Percentiles rank a stretch among this genome's conserved stretches.
phyloP scores from a whole-genome alignment of 805 yeast genomes.

The Saccharomycopsis malanga region DNA sequence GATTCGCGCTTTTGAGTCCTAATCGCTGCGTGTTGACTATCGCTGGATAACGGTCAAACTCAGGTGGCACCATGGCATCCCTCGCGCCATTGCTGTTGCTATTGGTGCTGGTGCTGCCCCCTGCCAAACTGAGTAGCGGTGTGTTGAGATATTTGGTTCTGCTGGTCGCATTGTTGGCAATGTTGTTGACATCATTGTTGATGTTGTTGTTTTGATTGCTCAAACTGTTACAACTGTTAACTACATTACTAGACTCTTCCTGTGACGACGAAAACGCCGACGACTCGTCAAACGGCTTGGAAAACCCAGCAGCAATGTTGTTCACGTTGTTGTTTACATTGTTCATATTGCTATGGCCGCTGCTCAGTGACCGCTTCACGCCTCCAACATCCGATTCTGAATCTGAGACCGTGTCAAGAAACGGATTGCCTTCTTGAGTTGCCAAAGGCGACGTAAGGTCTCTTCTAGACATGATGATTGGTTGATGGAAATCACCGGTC shows the following conservation, averaged over 20 bases:
- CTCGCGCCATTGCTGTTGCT: slow-evolving; percentile 13
- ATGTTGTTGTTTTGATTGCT: slow-evolving; percentile 25
- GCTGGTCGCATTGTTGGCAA: slow-evolving; percentile 74
- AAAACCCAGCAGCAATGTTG: slow-evolving; percentile 6
- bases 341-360: slow-evolving; percentile 3
- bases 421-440: slow-evolving; percentile 27
- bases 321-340: slow-evolving; percentile 7
- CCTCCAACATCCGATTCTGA: slow-evolving; percentile 13
- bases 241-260: slow-evolving; percentile 34
- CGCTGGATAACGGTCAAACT: slow-evolving; percentile 63
- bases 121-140: slow-evolving; percentile 23
- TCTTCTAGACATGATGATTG: slow-evolving; percentile 30
- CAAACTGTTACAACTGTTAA: slow-evolving; percentile 23
- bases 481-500: no score
- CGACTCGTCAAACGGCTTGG: slow-evolving; percentile 35
- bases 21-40: slow-evolving; percentile 27
- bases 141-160: no score
- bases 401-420: slow-evolving; percentile 23
- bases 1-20: background rate
- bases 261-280: slow-evolving; percentile 37
- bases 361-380: background rate
- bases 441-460: slow-evolving; percentile 27
- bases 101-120: slow-evolving; percentile 17
- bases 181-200: slow-evolving; percentile 21
- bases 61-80: slow-evolving; percentile 39